Base-by-base conservation (phyloP, 345 rosid genomes). In the Brassica cretica region DNA sequence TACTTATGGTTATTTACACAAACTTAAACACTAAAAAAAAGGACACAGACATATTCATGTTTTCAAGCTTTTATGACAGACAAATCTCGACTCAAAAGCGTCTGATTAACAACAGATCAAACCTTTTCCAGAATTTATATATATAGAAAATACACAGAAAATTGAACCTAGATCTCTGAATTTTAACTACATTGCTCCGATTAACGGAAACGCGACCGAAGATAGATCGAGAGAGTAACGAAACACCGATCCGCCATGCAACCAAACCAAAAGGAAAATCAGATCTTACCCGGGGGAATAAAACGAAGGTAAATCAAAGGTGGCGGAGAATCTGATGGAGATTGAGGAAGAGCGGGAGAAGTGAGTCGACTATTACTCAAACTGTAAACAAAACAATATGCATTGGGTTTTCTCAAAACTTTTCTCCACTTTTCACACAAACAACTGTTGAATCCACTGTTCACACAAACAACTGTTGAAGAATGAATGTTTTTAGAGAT, bases 261-360 rank as follows among this genome's bases (percentile, higher is more conserved):
- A 56, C 27, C 25, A 6, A 37, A 11, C 1, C 10, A 10, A 19
- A 68, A 27, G 9, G 72, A 25, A 27, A 51, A 27, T 27, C 25
- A 51, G 37, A 49, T 46, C 59, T 68, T 68, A 68, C 72, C 62
- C n/a, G 39, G 2, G 30, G 30, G 39, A 6, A 21, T 21, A 35
- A 9, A 64, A 3, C 5, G 67, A 15, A 64, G 24, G 46, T 8
- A 37, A 14, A 30, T 32, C 2, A 24, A 24, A 37, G 61, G 32
- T 41, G 35, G 10, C 60, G 72, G 72, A 46, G 72, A 16, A 46
- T 5, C 25, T 39, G 53, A 66, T 39, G 33, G 25, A 21, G 71
- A 1, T 21, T 24, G 27, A n/a, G 27, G 32, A 41, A 66, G 58
- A 41, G 70, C 53, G 70, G 33, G 71, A 44, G 71, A 68, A 14